phyloP scores from a whole-genome alignment of 495 filamentous ascomycete species.

The Letharia lupina region DNA sequence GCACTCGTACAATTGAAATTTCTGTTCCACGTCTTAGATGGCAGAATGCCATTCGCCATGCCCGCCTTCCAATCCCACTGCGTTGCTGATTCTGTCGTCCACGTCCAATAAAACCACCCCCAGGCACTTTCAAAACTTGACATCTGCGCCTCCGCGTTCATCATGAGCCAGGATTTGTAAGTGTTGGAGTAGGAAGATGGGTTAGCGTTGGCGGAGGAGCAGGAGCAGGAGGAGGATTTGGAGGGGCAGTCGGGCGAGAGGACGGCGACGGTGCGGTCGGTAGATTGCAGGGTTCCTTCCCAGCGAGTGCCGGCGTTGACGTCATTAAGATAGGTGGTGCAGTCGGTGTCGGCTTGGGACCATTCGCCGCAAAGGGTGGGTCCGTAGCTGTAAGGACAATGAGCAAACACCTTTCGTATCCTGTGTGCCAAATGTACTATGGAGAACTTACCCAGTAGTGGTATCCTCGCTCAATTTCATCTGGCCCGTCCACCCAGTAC shows the following conservation, averaged over 20 bases:
- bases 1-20: conserved; percentile 62
- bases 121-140: conserved; percentile 76
- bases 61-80: conserved; percentile 90
- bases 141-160: conserved; percentile 96
- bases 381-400: conserved; percentile 53
- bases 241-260: conserved; percentile 65
- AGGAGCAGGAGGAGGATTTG: conserved; percentile 55
- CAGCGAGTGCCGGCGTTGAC: conserved; percentile 82
- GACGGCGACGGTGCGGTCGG: conserved; percentile 45
- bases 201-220: conserved; percentile 66
- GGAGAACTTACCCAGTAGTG: conserved; percentile 51
- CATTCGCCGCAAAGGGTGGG: conserved; percentile 97
- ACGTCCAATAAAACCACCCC: conserved; percentile 99
- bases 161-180: conserved; percentile 80
- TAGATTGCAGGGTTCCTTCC: conserved; percentile 68
- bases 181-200: conserved; percentile 53
- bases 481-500: conserved; percentile 76
- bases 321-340: conserved; percentile 79
- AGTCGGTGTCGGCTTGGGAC: conserved; percentile 97
- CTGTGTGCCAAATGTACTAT: neutral
- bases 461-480: conserved; percentile 59
- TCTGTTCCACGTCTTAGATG: conserved; percentile 64
- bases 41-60: conserved; percentile 74
- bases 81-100: conserved; percentile 65
- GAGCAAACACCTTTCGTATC: neutral